These are phyloP conservation scores for Sicyos baderoa DNA, from an alignment of 306 rosid genomes.

Conservation along the genomic window DNA sequence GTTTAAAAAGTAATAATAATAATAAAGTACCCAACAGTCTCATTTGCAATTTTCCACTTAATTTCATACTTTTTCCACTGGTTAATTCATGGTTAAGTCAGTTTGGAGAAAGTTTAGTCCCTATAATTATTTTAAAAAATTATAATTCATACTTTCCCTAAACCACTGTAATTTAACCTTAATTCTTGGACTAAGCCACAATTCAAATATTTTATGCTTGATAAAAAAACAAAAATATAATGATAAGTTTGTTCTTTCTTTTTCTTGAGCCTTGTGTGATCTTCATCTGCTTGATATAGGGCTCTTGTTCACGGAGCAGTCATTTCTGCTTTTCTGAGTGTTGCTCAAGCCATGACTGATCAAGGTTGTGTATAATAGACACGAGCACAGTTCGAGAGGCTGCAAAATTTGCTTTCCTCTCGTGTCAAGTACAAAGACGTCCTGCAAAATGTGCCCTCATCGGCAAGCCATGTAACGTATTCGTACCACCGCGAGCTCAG, in stretches of 20 bases:
- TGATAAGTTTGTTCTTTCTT: too few relatives aligned
- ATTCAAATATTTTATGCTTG: not conserved
- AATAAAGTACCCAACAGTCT: too few relatives aligned
- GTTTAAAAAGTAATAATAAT: too few relatives aligned
- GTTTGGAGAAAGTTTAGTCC: too few relatives aligned
- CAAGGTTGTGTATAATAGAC: constrained; percentile 80
- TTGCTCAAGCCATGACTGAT: constrained; percentile 97
- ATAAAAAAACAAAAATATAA: too few relatives aligned
- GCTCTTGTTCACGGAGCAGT: constrained; percentile 85
- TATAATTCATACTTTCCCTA: too few relatives aligned
- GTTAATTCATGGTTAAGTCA: not conserved
- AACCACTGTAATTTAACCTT: too few relatives aligned
- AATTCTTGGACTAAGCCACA: too few relatives aligned
- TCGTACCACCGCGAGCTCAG: not conserved
- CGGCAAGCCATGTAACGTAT: constrained; percentile 6
- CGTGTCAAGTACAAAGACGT: constrained; percentile 2
- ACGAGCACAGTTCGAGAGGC: constrained; percentile 13
- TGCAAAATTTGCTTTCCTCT: constrained; percentile 24
- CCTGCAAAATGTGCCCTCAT: not conserved
- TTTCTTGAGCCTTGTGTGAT: constrained; percentile 7
- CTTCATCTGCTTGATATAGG: constrained; percentile 42
- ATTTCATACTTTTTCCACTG: not conserved
- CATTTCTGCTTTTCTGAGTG: constrained; percentile 76
- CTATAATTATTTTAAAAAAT: too few relatives aligned
- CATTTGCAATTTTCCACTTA: not conserved